These are phyloP conservation scores for Geosmithia morbida DNA, from an alignment of 2,329 filamentous ascomycete genomes.

Conservation along the genomic window DNA sequence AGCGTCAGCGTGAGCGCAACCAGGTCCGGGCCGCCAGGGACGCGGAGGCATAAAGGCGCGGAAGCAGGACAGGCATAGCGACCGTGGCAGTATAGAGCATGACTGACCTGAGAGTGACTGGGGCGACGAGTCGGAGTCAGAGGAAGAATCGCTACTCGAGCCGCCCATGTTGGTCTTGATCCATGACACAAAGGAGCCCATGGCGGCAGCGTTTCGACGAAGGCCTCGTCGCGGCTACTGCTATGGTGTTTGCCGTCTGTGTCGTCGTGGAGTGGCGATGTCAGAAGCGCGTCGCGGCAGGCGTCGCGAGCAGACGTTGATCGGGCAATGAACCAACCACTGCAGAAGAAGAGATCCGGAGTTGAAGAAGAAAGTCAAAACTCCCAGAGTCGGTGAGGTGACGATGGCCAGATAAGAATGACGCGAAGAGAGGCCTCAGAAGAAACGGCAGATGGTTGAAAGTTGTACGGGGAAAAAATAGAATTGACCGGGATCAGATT, in stretches of 20 bases:
- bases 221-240: not conserved
- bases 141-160: conserved; percentile 9
- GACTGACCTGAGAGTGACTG: conserved; percentile 20
- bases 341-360: not conserved
- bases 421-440: not conserved
- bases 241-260: not conserved
- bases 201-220: conserved; percentile 7
- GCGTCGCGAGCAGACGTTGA: not conserved
- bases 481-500: not conserved
- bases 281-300: not conserved
- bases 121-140: conserved; percentile 17
- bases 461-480: not conserved
- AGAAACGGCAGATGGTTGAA: not conserved
- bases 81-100: not conserved
- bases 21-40: too few relatives aligned
- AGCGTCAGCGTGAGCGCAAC: conserved; percentile 1
- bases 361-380: not conserved
- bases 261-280: not conserved
- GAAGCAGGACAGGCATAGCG: not conserved
- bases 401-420: not conserved
- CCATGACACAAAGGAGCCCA: conserved; percentile 24
- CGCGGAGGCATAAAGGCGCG: too few relatives aligned
- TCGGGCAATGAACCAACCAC: not conserved
- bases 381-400: too few relatives aligned
- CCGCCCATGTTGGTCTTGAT: conserved; percentile 15